Percentiles rank a stretch among this genome's conserved stretches.
Conservation (phyloP, 345 rosid species). For the Eucalyptus regnans region DNA sequence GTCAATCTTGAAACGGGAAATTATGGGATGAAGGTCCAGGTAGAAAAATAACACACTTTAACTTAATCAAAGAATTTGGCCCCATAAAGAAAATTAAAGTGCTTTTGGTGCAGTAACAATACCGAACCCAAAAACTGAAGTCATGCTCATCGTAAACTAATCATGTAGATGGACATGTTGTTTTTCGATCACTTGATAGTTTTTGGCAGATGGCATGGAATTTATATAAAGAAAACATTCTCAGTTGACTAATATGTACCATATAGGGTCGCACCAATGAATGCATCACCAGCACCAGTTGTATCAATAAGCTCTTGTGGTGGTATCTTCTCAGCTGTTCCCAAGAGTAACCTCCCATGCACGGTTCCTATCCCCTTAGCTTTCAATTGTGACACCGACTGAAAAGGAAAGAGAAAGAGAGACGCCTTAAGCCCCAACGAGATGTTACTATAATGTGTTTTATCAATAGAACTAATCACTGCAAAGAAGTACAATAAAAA, state of each 20-base stretch:
- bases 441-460: background rate
- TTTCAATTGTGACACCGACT: conserved; percentile 30
- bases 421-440: background rate
- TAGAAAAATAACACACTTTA: background rate
- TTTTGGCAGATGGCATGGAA: background rate
- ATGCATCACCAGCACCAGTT: conserved; percentile 94
- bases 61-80: background rate
- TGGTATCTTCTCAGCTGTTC: conserved; percentile 77
- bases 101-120: background rate
- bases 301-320: conserved; percentile 65
- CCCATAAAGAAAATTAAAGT: background rate
- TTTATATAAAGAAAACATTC: background rate
- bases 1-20: background rate
- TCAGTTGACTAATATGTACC: conserved; percentile 19
- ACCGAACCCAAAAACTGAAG: background rate
- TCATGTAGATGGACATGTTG: background rate
- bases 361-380: conserved; percentile 46
- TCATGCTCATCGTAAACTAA: background rate
- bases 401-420: background rate
- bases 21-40: background rate
- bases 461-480: background rate
- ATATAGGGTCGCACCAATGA: conserved; percentile 62
- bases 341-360: conserved; percentile 51
- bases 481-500: background rate
- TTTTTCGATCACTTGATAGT: background rate